These are phyloP conservation scores for Bipolaris sorokiniana DNA, from an alignment of 2,329 filamentous ascomycete species.

Conservation along the genomic window DNA sequence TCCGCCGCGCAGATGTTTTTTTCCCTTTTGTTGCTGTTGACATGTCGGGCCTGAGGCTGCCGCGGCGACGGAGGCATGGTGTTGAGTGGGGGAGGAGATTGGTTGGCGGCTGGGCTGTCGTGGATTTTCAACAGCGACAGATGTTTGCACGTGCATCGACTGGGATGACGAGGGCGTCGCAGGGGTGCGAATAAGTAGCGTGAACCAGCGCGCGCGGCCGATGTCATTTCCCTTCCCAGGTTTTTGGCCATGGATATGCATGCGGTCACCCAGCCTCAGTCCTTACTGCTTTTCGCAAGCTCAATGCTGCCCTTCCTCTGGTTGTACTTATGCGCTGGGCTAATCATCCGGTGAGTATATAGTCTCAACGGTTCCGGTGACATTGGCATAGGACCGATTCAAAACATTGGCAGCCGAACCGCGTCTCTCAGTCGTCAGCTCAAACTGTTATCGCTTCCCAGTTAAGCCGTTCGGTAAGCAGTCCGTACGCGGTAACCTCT, in stretches of 20 bases:
- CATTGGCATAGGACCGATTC: background rate
- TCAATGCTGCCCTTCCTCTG: conserved; percentile 3
- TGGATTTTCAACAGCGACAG: background rate
- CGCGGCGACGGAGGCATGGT: background rate
- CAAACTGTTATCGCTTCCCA: conserved; percentile 14
- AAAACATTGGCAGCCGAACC: conserved; percentile 6
- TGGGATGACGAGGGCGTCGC: background rate
- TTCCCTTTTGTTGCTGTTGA: background rate
- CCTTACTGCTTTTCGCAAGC: conserved; percentile 10
- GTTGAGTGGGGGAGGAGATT: background rate
- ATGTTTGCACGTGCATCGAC: conserved; percentile 8
- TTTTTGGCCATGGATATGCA: conserved; percentile 9
- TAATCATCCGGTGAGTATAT: background rate
- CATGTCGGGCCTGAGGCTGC: background rate
- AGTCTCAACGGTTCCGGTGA: background rate
- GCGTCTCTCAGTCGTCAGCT: conserved; percentile 1
- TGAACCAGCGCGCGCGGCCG: conserved; percentile 9
- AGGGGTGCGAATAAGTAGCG: conserved; percentile 4
- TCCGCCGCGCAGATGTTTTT: background rate
- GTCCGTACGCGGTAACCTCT: conserved; percentile 10
- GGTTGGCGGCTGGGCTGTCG: background rate
- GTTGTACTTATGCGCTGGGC: background rate
- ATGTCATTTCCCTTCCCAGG: conserved; percentile 13
- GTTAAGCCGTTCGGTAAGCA: conserved; percentile 20
- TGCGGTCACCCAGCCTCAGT: conserved; percentile 4